These are phyloP conservation scores for Acanthamoeba castellanii DNA, from an alignment of 208 protist genomes.

Conservation along the genomic window DNA sequence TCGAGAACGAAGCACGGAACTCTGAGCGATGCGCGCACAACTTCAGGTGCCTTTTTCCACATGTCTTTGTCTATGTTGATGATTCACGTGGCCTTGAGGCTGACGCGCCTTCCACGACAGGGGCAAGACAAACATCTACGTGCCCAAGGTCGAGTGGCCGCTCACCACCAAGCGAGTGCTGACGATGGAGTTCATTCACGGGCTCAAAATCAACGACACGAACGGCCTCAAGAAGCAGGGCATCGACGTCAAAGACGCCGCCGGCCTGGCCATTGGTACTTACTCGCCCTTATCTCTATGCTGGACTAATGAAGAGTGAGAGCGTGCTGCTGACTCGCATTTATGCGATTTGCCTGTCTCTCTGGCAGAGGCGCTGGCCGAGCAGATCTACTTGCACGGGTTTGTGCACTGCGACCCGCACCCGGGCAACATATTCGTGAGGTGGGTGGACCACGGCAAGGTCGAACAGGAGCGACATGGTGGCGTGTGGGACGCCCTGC, in stretches of 20 bases:
- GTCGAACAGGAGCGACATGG: not conserved
- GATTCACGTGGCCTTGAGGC: not conserved
- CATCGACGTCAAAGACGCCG: conserved; percentile 66
- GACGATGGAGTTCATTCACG: conserved; percentile 95
- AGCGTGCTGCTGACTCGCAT: not conserved
- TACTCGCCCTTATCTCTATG: not conserved
- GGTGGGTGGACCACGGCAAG: conserved; percentile 53
- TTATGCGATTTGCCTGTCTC: not conserved
- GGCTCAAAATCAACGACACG: conserved; percentile 84
- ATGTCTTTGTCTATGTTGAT: not conserved
- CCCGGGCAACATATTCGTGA: conserved; percentile 94
- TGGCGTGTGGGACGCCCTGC: not conserved
- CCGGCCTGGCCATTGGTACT: conserved; percentile 8
- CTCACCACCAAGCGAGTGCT: conserved; percentile 91
- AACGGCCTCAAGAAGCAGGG: conserved; percentile 71
- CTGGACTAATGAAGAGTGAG: not conserved
- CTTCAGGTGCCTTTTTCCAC: conserved; percentile 81
- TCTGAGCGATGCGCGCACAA: conserved; percentile 90
- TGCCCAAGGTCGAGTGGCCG: conserved; percentile 63
- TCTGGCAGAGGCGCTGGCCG: conserved; percentile 84
- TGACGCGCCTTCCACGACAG: not conserved
- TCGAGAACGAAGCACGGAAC: conserved; percentile 94
- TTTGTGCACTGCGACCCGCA: conserved; percentile 94
- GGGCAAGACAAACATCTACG: conserved; percentile 84
- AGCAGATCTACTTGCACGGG: conserved; percentile 96